phyloP scores from a whole-genome alignment of 345 rosid species.

The Durio zibethinus region DNA sequence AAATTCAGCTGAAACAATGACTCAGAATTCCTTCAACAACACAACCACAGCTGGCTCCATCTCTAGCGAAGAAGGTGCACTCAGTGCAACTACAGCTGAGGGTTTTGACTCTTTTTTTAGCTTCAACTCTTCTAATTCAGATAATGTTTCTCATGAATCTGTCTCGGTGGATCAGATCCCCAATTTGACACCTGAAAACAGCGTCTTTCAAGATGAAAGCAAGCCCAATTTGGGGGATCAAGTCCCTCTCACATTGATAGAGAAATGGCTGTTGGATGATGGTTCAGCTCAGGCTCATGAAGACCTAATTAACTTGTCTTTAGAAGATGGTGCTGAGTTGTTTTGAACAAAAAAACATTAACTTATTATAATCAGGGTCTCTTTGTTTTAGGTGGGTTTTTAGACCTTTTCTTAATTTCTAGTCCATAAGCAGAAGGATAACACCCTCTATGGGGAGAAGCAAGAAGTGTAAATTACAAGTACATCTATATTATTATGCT shows the following conservation, averaged over 20 bases:
- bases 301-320: constrained; percentile 38
- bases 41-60: constrained; percentile 4
- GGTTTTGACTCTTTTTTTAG: constrained; percentile 46
- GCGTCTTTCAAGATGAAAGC: constrained; percentile 41
- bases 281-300: constrained; percentile 38
- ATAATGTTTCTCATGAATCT: constrained; percentile 21
- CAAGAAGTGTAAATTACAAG: constrained; percentile 22
- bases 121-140: constrained; percentile 44
- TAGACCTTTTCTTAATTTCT: neutral
- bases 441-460: constrained; percentile 2
- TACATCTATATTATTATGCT: neutral
- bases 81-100: constrained; percentile 22
- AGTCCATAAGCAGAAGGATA: neutral
- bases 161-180: constrained; percentile 32
- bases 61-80: constrained; percentile 31
- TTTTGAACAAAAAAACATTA: constrained; percentile 19
- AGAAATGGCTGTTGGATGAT: constrained; percentile 76
- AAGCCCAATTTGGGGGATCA: constrained; percentile 29
- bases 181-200: constrained; percentile 37
- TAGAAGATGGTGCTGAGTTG: constrained; percentile 31
- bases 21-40: constrained; percentile 32
- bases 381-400: neutral
- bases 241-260: constrained; percentile 49
- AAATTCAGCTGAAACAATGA: constrained; percentile 19
- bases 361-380: neutral